Conservation (phyloP, 768 basidiomycete genomes). For the Tylopilus rubrobrunneus region DNA sequence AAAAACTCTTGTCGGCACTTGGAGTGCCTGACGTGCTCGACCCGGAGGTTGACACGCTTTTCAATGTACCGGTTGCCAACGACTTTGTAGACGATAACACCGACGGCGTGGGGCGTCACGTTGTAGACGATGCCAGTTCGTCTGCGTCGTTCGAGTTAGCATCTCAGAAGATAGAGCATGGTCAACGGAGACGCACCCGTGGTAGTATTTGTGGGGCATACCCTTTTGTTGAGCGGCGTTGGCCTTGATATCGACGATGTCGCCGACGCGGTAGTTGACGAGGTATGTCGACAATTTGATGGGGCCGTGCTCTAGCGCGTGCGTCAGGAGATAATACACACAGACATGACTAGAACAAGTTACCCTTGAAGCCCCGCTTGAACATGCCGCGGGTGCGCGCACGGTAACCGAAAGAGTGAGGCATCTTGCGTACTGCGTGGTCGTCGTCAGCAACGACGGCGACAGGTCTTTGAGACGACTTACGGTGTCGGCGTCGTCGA, state of each 20-base stretch:
- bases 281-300: slow-evolving; percentile 92
- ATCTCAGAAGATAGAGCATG: neutral
- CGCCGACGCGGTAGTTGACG: slow-evolving; percentile 89
- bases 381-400: slow-evolving; percentile 99
- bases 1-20: slow-evolving; percentile 98
- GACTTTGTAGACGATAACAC: slow-evolving; percentile 96
- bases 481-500: slow-evolving; percentile 47
- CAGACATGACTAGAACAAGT: slow-evolving; percentile 23
- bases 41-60: slow-evolving; percentile 97
- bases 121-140: slow-evolving; percentile 99
- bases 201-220: slow-evolving; percentile 99
- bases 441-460: slow-evolving; percentile 10
- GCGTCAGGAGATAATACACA: slow-evolving; percentile 9
- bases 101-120: slow-evolving; percentile 91
- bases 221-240: slow-evolving; percentile 99
- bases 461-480: slow-evolving; percentile 28
- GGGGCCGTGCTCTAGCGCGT: slow-evolving; percentile 72
- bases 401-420: slow-evolving; percentile 99
- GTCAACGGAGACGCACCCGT: slow-evolving; percentile 58
- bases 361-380: slow-evolving; percentile 98
- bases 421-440: slow-evolving; percentile 74
- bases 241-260: slow-evolving; percentile 99
- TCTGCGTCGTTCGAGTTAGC: slow-evolving; percentile 37
- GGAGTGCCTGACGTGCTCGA: slow-evolving; percentile 95
- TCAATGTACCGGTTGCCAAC: slow-evolving; percentile 99